Evolutionary conservation across 208 protist genomes (phyloP), one percentile per base, ranked within the genome.

Genomic region (Crithidia mellificae): DNA sequence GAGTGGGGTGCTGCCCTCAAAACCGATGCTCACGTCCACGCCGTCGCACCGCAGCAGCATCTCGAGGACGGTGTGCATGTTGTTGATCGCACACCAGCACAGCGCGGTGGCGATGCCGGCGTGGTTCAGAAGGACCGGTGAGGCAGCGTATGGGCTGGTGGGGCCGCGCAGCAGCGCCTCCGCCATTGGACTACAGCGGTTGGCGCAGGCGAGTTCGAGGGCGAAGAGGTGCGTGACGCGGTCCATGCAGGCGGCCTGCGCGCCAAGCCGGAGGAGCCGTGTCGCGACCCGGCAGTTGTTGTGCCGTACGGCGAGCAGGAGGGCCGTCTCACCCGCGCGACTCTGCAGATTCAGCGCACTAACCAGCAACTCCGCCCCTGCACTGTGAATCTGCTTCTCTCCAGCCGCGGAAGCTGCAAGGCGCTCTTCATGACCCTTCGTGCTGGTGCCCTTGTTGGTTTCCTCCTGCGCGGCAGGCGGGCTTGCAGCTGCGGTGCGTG

Each of bases 21-120:
- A 63, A 12, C 77, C 78, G n/a, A 80, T 56, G 15, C 77, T 73
- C 25, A 78, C 82, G 63, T 87, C 80, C 19, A 87, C 83, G 14
- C 88, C 84, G 56, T 66, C 63, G 47, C 81, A 72, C 46, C 58
- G 25, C 27, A 92, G 68, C 22, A 94, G 78, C 47, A 61, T 73
- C 52, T 72, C 63, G 47, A 94, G 81, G 34, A 92, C 62, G 19
- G 76, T 71, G 11, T 73, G 71, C 61, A 90, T 77, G 72, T 91
- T 88, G 72, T 90, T 92, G 44, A 92, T 56, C 4, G 88, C 85
- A 52, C 85, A 90, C 85, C 85, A 94, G 64, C 85, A 94, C 30
- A 94, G 72, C 52, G 85, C 79, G 20, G 88, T 82, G 24, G 88
- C 85, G 24, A 88, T 81, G 50, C 88, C 88, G 27, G 79, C 83